Conservation (phyloP, 2,329 filamentous ascomycete genomes). For the Aspergillus japonicus region DNA sequence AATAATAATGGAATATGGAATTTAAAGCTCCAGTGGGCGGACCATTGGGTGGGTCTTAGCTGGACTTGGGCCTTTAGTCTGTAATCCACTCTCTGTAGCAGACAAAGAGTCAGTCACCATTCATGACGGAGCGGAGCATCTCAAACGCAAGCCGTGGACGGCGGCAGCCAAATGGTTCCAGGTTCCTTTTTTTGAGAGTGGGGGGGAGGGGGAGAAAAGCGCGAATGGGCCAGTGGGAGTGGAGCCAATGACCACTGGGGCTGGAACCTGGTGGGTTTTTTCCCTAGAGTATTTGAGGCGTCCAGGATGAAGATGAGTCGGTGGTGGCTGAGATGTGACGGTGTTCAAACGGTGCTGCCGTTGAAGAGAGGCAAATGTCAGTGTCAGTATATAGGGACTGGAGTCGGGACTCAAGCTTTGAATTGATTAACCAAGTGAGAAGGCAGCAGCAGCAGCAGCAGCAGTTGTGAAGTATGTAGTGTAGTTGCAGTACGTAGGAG, state of each 20-base stretch:
- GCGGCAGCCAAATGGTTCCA: slow-evolving; percentile 13
- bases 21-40: neutral
- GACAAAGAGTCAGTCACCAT: slow-evolving; percentile 7
- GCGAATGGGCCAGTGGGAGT: slow-evolving; percentile 20
- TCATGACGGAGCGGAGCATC: slow-evolving; percentile 23
- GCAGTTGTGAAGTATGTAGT: neutral
- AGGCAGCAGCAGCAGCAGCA: neutral
- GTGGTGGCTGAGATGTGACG: slow-evolving; percentile 4
- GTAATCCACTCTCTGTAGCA: slow-evolving; percentile 5
- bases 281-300: slow-evolving; percentile 12
- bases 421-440: neutral
- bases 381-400: too few species aligned
- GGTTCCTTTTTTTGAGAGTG: slow-evolving; percentile 15
- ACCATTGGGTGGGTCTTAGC: neutral
- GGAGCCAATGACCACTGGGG: slow-evolving; percentile 19
- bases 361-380: neutral
- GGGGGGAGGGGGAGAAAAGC: neutral
- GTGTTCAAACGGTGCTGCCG: neutral
- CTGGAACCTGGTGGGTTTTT: slow-evolving; percentile 13
- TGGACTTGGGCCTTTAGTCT: neutral
- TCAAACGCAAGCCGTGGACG: slow-evolving; percentile 16
- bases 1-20: neutral
- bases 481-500: too few species aligned
- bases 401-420: neutral
- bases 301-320: slow-evolving; percentile 1